Evolutionary conservation across 2,329 filamentous ascomycete genomes (phyloP), one percentile per base, ranked within the genome.

Genomic region (Pseudomassariella vexata): DNA sequence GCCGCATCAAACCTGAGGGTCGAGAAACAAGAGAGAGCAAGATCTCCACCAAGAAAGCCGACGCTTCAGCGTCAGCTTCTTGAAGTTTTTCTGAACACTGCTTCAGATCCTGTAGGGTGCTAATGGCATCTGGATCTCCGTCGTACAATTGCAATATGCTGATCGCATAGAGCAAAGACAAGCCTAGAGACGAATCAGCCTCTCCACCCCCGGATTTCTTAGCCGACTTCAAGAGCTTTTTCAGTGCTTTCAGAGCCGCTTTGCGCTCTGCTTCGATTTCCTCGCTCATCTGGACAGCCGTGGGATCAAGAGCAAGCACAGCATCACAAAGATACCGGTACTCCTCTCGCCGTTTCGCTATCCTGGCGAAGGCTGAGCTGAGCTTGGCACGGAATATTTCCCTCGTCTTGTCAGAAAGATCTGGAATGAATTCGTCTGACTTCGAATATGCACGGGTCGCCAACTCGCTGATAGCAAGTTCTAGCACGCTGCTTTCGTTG

Each of bases 141-240:
- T 90, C 89, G 62, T 95, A 95, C 7, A 95, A 71, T 55, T 95
- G 87, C 34, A 96, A 69, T 10, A 95, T 75, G 0, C 87, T 83
- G 32, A 95, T 73, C 1, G 86, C 81, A 53, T 94, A 87, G 2
- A 96, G 71, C 21, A 95, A 69, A 14, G 82, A 81, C 36, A 95
- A 73, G 0, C 85, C 84, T 38, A 46, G 40, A 10, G 45, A 52
- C 79, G 77, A 11, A 65, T 65, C 39, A 56, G 59, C 36, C 54
- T 66, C 48, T 52, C 63, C 42, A 38, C 38, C 60, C 43, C 15
- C 53, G 46, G 31, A 52, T 39, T 43, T 53, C 24, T 34, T 47
- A 43, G 55, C 58, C 8, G 51, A 45, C 37, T 71, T 72, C 18
- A 71, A 56, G 9, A 76, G 59, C 44, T 71, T 71, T 37, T 65